phyloP scores from a whole-genome alignment of 768 basidiomycete genomes.

The Tylopilus balloui region DNA sequence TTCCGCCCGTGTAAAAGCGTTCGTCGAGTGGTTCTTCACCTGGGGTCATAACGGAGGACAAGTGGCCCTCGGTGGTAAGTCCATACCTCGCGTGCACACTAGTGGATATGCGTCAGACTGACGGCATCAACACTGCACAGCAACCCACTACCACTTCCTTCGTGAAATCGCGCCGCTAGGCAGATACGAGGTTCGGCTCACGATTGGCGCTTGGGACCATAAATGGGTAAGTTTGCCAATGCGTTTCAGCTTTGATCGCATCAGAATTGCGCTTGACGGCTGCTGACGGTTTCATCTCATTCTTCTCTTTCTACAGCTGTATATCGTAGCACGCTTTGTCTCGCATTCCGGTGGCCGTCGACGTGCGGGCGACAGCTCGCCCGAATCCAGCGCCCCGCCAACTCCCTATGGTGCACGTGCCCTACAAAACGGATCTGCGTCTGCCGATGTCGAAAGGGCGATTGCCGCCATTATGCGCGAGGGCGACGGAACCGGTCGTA shows the following conservation, averaged over 20 bases:
- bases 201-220: slow-evolving; percentile 62
- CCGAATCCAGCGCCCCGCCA: slow-evolving; percentile 27
- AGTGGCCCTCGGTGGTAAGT: slow-evolving; percentile 48
- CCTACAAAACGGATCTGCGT: slow-evolving; percentile 8
- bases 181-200: slow-evolving; percentile 56
- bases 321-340: slow-evolving; percentile 59
- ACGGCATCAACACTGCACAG: slow-evolving; percentile 28
- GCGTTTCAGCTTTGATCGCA: not conserved
- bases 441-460: slow-evolving; percentile 12
- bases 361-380: slow-evolving; percentile 1
- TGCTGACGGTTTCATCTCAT: not conserved
- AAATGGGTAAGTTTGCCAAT: slow-evolving; percentile 60
- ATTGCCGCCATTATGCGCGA: slow-evolving; percentile 9
- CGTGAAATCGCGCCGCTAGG: slow-evolving; percentile 64
- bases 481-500: not conserved
- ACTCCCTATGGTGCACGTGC: slow-evolving; percentile 12
- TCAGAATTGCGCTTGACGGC: not conserved
- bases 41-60: slow-evolving; percentile 58
- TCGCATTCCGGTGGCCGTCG: slow-evolving; percentile 41
- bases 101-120: not conserved
- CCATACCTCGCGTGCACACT: too few species aligned
- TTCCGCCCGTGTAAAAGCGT: slow-evolving; percentile 44
- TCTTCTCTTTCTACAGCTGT: slow-evolving; percentile 40
- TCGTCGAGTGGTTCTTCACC: slow-evolving; percentile 49
- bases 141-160: slow-evolving; percentile 64